Base-by-base conservation (phyloP, 2,329 filamentous ascomycete genomes). In the Mycosphaerelloides madeirae region DNA sequence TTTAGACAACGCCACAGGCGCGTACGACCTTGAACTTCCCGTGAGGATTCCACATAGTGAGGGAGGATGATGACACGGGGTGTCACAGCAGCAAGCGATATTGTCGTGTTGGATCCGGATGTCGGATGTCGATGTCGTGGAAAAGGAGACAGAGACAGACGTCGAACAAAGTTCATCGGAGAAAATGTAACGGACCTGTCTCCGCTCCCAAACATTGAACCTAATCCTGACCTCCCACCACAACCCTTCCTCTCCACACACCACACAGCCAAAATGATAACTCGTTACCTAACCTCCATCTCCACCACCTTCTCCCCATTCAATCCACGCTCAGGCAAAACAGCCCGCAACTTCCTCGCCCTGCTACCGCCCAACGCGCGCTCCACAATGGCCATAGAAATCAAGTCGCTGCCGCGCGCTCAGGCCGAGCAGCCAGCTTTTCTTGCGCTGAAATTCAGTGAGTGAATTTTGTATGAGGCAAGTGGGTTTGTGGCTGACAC, bases 291-390 rank as follows among this genome's bases (percentile, higher is more conserved):
- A 67, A 91, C 89, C 66, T 81, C 88, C 65, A 82, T 97, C 60
- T 81, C 78, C 60, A 84, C 88, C 54, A 81, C 81, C 65, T 96
- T 97, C 81, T 95, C 95, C 70, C 91, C 93, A 31, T 97, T 97
- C 78, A 85, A 82, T 20, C 70, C 78, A 18, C 76, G 78, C 65
- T 83, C 87, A 38, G 65, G 65, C 51, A 89, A 88, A 63, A 84
- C 90, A 18, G 90, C 88, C 31, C 84, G 93, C 33, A 77, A 95
- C 40, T 93, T 97, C 69, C 86, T 97, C 56, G 84, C 87, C 25
- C 77, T 85, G 53, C 80, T 98, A 25, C 88, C 91, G 8, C 80
- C 89, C 32, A 81, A 84, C 60, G 89, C 89, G 48, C 81, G 89
- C 43, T 71, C 75, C 44, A 77, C 74, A 42, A 87, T 95, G 75